Conservation (phyloP, 1,284 basidiomycete genomes). For the Takashimella koratensis region DNA sequence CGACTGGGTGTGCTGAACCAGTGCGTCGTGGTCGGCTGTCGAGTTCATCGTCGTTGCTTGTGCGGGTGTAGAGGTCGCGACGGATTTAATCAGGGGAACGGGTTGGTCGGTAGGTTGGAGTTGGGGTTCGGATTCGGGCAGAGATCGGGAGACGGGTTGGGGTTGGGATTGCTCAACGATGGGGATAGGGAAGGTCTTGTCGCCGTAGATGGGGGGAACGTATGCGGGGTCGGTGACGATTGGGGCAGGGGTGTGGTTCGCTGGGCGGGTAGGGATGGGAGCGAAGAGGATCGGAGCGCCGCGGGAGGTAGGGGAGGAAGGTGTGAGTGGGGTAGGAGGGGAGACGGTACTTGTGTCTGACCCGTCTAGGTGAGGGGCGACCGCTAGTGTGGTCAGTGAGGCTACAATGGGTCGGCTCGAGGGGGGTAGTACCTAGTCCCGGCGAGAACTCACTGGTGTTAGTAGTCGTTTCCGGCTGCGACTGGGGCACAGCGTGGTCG, state of each 20-base stretch:
- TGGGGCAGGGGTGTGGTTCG: neutral
- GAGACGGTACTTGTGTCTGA: neutral
- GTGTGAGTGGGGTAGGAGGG: neutral
- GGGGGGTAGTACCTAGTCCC: too few species aligned
- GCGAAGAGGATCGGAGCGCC: conserved; percentile 7
- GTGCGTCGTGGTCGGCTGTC: neutral
- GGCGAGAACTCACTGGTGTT: too few species aligned
- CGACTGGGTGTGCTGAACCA: neutral
- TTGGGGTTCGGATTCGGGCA: too few species aligned
- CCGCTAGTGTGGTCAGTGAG: too few species aligned
- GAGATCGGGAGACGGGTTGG: neutral
- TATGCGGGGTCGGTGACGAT: conserved; percentile 2
- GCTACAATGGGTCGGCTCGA: too few species aligned
- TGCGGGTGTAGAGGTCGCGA: neutral
- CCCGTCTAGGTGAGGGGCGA: neutral
- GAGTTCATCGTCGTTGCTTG: neutral
- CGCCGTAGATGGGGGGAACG: neutral
- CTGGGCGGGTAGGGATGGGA: neutral
- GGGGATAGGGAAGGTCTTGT: neutral
- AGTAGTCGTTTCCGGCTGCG: conserved; percentile 1
- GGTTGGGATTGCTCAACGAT: neutral
- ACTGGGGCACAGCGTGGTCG: conserved; percentile 12
- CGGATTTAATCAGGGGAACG: neutral
- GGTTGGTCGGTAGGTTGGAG: neutral
- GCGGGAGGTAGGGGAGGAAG: conserved; percentile 10